Evolutionary conservation across 2,329 filamentous ascomycete species (phyloP), one percentile per base, ranked within the genome.

Genomic region (Ophiosphaerella korrae): DNA sequence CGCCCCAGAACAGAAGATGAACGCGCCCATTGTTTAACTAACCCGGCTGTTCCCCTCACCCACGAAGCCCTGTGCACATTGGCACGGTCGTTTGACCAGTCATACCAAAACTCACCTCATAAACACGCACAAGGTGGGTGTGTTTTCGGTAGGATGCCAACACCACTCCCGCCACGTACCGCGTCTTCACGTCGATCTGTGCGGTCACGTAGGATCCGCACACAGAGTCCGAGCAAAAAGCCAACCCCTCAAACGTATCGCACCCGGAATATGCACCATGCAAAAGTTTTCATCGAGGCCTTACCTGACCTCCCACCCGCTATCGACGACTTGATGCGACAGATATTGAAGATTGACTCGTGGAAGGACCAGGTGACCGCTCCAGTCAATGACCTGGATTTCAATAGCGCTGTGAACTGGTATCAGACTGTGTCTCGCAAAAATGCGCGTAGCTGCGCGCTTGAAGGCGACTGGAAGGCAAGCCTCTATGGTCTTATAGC

Each of bases 401-500:
- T 48, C 14, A 41, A 14, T n/a, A 14, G 23, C 14, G 29, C 42
- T 6, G 43, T 38, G 42, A 24, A 38, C 24, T 42, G 37, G 26
- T 62, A 43, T 29, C 18, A 24, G 34, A 46, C 34, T 24, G 50
- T 57, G n/a, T 60, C 55, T 38, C 60, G 36, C 46, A 49, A 42
- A 42, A 52, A 59, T 40, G 47, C 47, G 33, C 32, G 50, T 11
- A 42, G 52, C 21, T 56, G 50, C 36, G 52, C 39, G 46, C 52
- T 60, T 13, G 48, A 58, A 37, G 58, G 58, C 18, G 57, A 62
- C 42, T 60, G 50, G 54, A 56, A 58, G 46, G 41, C 50, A 36
- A 57, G 43, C 42, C 33, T 62, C 32, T 46, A 56, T 42, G 18
- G 40, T 14, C 45, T 60, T 34, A 18, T 56, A 31, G 45, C 45